phyloP scores from a whole-genome alignment of 345 rosid genomes.

The Eucalyptus viminalis region DNA sequence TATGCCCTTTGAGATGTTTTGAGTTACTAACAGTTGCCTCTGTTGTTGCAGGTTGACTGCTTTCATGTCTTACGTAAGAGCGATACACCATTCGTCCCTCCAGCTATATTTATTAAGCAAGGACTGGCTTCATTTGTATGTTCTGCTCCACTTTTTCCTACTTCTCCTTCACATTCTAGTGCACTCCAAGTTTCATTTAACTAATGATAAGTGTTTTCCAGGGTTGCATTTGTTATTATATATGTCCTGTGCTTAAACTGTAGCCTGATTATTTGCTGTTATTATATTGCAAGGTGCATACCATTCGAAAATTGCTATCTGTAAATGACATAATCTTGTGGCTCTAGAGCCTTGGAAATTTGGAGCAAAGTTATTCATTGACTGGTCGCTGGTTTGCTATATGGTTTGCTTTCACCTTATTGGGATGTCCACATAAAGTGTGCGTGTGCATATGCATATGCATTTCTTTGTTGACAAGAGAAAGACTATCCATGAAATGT shows the following conservation, averaged over 20 bases:
- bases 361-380: background rate
- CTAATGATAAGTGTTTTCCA: background rate
- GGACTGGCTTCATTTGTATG: constrained; percentile 94
- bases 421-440: background rate
- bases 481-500: background rate
- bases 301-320: background rate
- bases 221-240: background rate
- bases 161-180: background rate
- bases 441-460: background rate
- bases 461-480: background rate
- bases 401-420: background rate
- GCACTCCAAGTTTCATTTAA: background rate
- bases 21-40: background rate
- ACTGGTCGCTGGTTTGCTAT: background rate
- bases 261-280: background rate
- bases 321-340: background rate
- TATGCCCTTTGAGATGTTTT: background rate
- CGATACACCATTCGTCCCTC: constrained; percentile 82
- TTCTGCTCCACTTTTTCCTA: background rate
- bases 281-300: background rate
- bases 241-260: background rate
- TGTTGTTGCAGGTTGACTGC: constrained; percentile 72
- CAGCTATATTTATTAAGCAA: constrained; percentile 73
- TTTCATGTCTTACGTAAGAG: constrained; percentile 97
- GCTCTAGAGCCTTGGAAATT: background rate